Conservation (phyloP, 495 filamentous ascomycete genomes). For the Aspergillus olivimuriae region DNA sequence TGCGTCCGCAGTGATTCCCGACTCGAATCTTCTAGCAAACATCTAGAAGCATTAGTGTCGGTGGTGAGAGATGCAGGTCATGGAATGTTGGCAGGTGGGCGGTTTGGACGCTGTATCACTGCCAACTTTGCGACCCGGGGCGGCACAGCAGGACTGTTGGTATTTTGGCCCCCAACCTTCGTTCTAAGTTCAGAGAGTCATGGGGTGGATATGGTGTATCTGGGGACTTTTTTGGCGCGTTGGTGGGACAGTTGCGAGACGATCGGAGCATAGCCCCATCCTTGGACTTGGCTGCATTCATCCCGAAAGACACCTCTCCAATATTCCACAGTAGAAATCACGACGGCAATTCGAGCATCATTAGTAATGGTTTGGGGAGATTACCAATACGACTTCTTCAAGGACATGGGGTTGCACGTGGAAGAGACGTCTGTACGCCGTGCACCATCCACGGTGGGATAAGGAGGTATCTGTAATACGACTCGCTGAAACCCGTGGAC, state of each 20-base stretch:
- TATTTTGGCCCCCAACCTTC: no score
- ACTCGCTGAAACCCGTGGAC: no score
- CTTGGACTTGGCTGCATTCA: background rate
- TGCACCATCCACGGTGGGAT: no score
- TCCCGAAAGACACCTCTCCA: background rate
- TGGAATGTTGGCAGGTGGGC: no score
- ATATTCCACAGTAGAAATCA: background rate
- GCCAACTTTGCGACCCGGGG: no score
- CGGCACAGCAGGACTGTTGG: no score
- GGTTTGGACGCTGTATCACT: no score
- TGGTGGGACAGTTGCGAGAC: background rate
- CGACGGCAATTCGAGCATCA: background rate
- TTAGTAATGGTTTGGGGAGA: slow-evolving; percentile 1
- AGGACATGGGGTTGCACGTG: slow-evolving; percentile 1
- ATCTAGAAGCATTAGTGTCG: slow-evolving; percentile 21
- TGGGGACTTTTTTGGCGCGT: slow-evolving; percentile 27
- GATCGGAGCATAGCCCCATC: background rate
- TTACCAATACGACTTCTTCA: background rate
- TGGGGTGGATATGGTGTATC: no score
- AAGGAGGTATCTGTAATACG: no score
- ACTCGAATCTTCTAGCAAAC: slow-evolving; percentile 24
- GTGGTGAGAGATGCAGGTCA: background rate
- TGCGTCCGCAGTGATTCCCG: slow-evolving; percentile 9
- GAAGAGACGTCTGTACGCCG: background rate
- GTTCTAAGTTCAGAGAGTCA: no score